Percentiles rank a stretch among this genome's conserved stretches.
Evolutionary conservation across 306 rosid genomes (phyloP).

Genomic region (Fagus crenata): DNA sequence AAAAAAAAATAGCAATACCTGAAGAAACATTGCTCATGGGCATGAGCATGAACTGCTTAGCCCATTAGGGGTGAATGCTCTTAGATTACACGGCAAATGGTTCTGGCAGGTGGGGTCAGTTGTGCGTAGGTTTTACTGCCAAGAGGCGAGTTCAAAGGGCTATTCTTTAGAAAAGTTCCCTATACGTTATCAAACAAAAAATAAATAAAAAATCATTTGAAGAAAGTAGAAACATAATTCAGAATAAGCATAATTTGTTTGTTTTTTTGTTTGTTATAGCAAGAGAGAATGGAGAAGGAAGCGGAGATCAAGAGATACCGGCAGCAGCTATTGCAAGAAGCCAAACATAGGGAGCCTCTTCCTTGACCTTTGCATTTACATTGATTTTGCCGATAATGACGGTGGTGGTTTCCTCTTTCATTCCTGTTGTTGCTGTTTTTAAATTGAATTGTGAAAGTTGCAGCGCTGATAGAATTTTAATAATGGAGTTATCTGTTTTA

Average conservation of each 20-base stretch:
- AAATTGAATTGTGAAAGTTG: slow-evolving; percentile 30
- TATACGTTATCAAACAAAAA: no score
- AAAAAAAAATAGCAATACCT: no score
- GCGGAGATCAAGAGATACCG: slow-evolving; percentile 83
- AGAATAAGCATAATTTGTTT: background rate
- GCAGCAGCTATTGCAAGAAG: slow-evolving; percentile 70
- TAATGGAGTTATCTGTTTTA: slow-evolving; percentile 14
- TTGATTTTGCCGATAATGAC: slow-evolving; percentile 19
- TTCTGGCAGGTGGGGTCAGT: no score
- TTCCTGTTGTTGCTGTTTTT: slow-evolving; percentile 30
- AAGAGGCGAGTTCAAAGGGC: no score
- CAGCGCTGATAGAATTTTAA: background rate
- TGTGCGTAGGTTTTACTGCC: no score
- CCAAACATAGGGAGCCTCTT: slow-evolving; percentile 52
- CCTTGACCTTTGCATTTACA: slow-evolving; percentile 36
- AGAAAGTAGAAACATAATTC: no score
- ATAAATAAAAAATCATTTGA: no score
- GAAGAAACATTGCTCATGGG: no score
- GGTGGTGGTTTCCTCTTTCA: slow-evolving; percentile 12
- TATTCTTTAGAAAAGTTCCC: no score
- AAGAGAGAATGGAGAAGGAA: slow-evolving; percentile 76
- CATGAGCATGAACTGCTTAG: no score
- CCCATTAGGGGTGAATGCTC: no score
- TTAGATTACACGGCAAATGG: no score
- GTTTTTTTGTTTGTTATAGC: slow-evolving; percentile 37